These are phyloP conservation scores for Noccaea bulbosa DNA, from an alignment of 345 rosid species.

Conservation along the genomic window DNA sequence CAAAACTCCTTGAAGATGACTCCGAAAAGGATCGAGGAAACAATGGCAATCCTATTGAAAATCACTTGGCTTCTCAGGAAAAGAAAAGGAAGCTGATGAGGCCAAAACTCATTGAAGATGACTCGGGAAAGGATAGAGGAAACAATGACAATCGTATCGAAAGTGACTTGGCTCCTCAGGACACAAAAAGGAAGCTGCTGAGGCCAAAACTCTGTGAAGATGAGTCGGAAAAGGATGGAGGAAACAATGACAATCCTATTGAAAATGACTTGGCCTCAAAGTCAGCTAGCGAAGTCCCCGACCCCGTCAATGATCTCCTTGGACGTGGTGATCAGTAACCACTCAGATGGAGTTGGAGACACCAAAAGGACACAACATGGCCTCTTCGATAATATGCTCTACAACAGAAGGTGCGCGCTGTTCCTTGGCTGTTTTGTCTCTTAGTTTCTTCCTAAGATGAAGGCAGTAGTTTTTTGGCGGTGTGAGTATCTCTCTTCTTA, in stretches of 20 bases:
- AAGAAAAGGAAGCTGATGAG: slow-evolving; percentile 63
- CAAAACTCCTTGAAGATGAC: slow-evolving; percentile 45
- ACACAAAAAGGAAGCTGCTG: slow-evolving; percentile 55
- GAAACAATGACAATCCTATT: neutral
- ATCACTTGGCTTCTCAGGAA: slow-evolving; percentile 11
- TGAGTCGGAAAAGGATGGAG: slow-evolving; percentile 20
- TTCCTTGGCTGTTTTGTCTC: slow-evolving; percentile 21
- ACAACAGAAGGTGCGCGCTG: neutral
- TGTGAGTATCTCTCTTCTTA: slow-evolving; percentile 9
- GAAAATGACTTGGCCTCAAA: neutral
- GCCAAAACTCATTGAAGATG: slow-evolving; percentile 49
- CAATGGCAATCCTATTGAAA: neutral
- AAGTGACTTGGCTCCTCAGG: slow-evolving; percentile 13
- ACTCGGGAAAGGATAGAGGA: slow-evolving; percentile 26
- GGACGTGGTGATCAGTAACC: slow-evolving; percentile 8
- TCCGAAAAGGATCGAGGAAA: slow-evolving; percentile 24
- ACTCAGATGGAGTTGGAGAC: slow-evolving; percentile 11
- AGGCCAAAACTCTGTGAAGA: slow-evolving; percentile 51
- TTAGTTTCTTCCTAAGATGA: slow-evolving; percentile 14
- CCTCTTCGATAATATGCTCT: slow-evolving; percentile 3
- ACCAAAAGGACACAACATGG: slow-evolving; percentile 11
- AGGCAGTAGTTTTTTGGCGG: slow-evolving; percentile 9
- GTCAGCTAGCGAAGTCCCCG: slow-evolving; percentile 23
- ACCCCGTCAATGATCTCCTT: slow-evolving; percentile 20
- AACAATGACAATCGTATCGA: neutral